These are phyloP conservation scores for Boletus tylopilopsis DNA, from an alignment of 768 basidiomycete species.

Conservation along the genomic window DNA sequence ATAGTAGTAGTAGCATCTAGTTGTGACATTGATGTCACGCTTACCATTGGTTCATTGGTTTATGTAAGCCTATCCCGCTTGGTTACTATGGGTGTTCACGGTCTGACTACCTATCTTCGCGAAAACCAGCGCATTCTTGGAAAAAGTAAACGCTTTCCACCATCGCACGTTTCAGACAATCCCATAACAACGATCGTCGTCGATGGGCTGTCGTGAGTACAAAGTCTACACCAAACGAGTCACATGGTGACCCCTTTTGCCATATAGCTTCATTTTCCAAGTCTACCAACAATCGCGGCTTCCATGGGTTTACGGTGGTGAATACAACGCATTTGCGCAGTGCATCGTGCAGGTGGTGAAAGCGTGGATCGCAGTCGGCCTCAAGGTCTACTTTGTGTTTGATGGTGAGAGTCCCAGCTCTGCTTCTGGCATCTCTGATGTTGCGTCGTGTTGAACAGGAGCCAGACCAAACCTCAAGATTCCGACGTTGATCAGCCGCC, in stretches of 20 bases:
- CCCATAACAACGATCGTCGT: slow-evolving; percentile 54
- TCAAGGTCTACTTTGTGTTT: slow-evolving; percentile 72
- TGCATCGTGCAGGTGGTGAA: slow-evolving; percentile 49
- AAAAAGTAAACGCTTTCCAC: slow-evolving; percentile 32
- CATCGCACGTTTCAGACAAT: slow-evolving; percentile 1
- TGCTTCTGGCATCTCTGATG: slow-evolving; percentile 9
- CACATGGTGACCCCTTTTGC: slow-evolving; percentile 1
- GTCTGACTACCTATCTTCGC: slow-evolving; percentile 48
- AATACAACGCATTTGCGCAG: slow-evolving; percentile 57
- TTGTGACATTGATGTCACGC: too few species aligned
- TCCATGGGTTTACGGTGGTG: slow-evolving; percentile 86
- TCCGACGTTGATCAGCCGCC: slow-evolving; percentile 57
- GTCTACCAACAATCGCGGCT: slow-evolving; percentile 55
- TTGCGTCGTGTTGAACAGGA: slow-evolving; percentile 39
- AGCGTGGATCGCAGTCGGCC: slow-evolving; percentile 66
- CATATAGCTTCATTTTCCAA: slow-evolving; percentile 69
- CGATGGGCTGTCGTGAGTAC: slow-evolving; percentile 85
- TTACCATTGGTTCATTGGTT: too few species aligned
- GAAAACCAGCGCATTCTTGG: slow-evolving; percentile 42
- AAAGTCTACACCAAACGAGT: neutral
- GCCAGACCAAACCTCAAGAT: slow-evolving; percentile 72
- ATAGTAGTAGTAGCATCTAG: neutral
- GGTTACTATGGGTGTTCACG: slow-evolving; percentile 47
- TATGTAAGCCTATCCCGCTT: too few species aligned
- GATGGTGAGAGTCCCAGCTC: slow-evolving; percentile 50